These are phyloP conservation scores for Laguncularia racemosa DNA, from an alignment of 345 rosid species.

Conservation along the genomic window DNA sequence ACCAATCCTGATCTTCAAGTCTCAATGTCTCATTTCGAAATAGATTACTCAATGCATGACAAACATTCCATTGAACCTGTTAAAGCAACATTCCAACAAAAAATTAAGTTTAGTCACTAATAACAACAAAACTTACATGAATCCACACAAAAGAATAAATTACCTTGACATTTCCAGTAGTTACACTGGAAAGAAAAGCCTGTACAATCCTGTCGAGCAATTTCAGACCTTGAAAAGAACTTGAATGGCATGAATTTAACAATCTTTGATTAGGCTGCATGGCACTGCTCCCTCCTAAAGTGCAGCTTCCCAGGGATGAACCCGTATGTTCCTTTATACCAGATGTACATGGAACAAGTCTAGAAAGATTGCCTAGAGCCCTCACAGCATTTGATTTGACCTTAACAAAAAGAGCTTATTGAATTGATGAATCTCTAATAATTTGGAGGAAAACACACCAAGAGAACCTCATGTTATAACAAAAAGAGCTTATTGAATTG, in stretches of 20 bases:
- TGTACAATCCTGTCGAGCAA: conserved; percentile 74
- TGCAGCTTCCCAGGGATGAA: conserved; percentile 14
- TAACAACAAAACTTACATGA: not conserved
- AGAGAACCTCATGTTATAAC: no score
- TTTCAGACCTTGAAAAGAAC: conserved; percentile 25
- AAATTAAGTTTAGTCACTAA: conserved; percentile 3
- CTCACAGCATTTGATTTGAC: conserved; percentile 25
- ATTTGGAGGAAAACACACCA: no score
- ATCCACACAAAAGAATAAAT: not conserved
- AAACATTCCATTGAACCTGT: conserved; percentile 99
- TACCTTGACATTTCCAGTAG: conserved; percentile 97
- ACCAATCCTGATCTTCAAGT: conserved; percentile 86
- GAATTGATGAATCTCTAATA: no score
- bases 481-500: no score
- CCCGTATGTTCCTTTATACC: conserved; percentile 6
- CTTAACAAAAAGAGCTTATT: conserved; percentile 15
- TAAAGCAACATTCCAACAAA: conserved; percentile 11
- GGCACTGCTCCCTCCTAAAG: conserved; percentile 8
- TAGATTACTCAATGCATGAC: conserved; percentile 83
- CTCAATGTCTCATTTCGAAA: conserved; percentile 68
- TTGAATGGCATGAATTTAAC: conserved; percentile 17
- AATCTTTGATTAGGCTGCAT: conserved; percentile 9
- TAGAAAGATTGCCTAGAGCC: not conserved
- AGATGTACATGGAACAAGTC: conserved; percentile 2
- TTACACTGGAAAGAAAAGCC: conserved; percentile 91